phyloP scores from a whole-genome alignment of 2,329 filamentous ascomycete species.

The Alternaria atra region DNA sequence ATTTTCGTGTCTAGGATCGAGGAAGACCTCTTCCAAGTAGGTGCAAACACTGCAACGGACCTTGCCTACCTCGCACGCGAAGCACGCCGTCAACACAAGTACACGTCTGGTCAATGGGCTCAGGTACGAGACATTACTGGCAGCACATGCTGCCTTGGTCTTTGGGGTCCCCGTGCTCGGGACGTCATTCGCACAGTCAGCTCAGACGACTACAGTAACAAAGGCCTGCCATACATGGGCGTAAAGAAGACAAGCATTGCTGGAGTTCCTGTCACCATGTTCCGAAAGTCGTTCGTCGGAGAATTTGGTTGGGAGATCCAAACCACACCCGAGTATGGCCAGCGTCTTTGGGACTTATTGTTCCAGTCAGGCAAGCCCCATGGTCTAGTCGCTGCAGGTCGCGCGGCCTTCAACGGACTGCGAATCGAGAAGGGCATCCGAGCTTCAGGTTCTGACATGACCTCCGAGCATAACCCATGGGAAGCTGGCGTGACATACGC shows the following conservation, averaged over 20 bases:
- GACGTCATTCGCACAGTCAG: constrained; percentile 61
- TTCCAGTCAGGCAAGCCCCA: constrained; percentile 64
- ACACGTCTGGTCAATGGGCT: constrained; percentile 54
- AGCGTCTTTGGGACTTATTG: constrained; percentile 66
- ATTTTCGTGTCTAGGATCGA: constrained; percentile 64
- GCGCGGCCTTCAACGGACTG: constrained; percentile 66
- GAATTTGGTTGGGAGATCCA: constrained; percentile 71
- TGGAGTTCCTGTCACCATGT: constrained; percentile 65
- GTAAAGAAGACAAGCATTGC: constrained; percentile 61
- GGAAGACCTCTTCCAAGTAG: constrained; percentile 63
- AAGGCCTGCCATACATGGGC: constrained; percentile 60
- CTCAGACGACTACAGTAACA: constrained; percentile 57
- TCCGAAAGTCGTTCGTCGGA: constrained; percentile 68
- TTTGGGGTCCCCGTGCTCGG: constrained; percentile 67
- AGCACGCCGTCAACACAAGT: constrained; percentile 59
- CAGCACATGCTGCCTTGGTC: constrained; percentile 67
- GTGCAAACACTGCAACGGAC: constrained; percentile 65
- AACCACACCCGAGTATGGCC: constrained; percentile 66
- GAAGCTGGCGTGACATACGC: constrained; percentile 66
- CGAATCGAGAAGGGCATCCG: constrained; percentile 69
- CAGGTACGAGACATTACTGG: constrained; percentile 68
- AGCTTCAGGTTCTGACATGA: constrained; percentile 67
- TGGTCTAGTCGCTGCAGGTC: constrained; percentile 67
- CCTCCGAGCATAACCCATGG: constrained; percentile 67
- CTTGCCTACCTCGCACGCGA: constrained; percentile 64